Evolutionary conservation across 805 yeast species (phyloP), one percentile per base, ranked within the genome.

Genomic region (Suhomyces vadensis): DNA sequence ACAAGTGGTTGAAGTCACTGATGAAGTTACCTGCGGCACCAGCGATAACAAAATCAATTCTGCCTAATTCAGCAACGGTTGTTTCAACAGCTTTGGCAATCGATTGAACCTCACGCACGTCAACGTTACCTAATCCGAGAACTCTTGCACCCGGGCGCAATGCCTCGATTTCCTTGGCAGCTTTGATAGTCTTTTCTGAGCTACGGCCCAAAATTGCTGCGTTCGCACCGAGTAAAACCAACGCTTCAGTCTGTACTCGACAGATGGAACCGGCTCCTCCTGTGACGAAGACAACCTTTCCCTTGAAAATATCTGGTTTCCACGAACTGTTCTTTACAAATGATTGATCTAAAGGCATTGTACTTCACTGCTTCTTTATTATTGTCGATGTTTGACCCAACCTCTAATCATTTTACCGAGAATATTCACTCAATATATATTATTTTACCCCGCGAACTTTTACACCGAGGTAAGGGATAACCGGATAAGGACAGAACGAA

Each of bases 1-100:
- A 69, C 46, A 71, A 60, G 45, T 71, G 75, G 51, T 70, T 71
- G 55, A 69, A 71, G 53, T 71, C 75, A 38, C 64, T 49, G 37
- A 71, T 56, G 45, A 68, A 71, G 54, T 70, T 70, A 6, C 75
- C 74, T 0, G 75, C 75, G 3, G 75, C 74, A 5, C 76, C 76
- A 10, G 74, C 74, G 51, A 71, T 71, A 7, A 71, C 72, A 45
- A 49, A 69, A 52, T 71, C 76, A 27, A 71, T 71, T 46, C 73
- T 57, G 5, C 75, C 75, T 40, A 71, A 61, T 46, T 61, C 69
- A 9, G 39, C 47, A 13, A 60, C 60, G 5, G 63, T 55, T 21
- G 43, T 43, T 19, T 53, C 57, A 26, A 55, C 65, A 2, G 64
- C 65, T 42, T 45, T 35, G n/a, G 48, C 60, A 4, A 60, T 27